Percentiles rank a stretch among this genome's conserved stretches.
Evolutionary conservation across 805 yeast species (phyloP).

Genomic region (Cyberlindnera xishuangbannaensis): DNA sequence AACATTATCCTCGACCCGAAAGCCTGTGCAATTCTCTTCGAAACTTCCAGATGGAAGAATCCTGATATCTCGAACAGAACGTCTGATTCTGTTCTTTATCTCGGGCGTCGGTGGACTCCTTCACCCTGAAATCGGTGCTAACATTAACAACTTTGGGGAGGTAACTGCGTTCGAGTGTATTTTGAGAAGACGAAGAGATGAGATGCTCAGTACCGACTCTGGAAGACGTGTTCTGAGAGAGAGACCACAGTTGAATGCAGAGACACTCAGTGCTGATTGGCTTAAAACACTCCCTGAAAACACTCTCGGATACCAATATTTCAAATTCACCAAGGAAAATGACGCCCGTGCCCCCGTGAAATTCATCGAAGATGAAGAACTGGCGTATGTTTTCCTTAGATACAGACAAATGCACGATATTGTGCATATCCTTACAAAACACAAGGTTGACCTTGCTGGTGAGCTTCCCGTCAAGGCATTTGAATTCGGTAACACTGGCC

Average conservation of each 20-base stretch:
- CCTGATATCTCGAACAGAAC: constrained; percentile 62
- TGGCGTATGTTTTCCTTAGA: constrained; percentile 89
- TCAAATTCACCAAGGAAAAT: constrained; percentile 84
- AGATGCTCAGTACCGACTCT: constrained; percentile 67
- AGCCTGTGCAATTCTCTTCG: constrained; percentile 13
- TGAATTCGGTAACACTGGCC: constrained; percentile 86
- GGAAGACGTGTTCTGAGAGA: constrained; percentile 79
- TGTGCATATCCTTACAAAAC: constrained; percentile 85
- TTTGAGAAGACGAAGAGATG: constrained; percentile 52
- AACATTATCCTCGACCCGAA: not conserved
- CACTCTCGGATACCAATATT: constrained; percentile 77
- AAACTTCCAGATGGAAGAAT: constrained; percentile 70
- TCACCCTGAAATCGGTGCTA: constrained; percentile 71
- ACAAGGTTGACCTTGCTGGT: constrained; percentile 93
- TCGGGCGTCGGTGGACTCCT: constrained; percentile 74
- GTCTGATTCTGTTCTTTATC: constrained; percentile 55
- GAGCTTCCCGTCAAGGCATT: constrained; percentile 90
- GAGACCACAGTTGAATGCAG: constrained; percentile 76
- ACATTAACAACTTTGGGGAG: constrained; percentile 83
- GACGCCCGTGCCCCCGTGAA: constrained; percentile 88
- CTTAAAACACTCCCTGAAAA: constrained; percentile 56
- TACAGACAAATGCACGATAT: constrained; percentile 97
- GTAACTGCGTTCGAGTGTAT: constrained; percentile 75
- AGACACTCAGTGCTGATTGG: constrained; percentile 56
- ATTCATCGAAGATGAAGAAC: constrained; percentile 82